Evolutionary conservation across 768 basidiomycete species (phyloP).

Genomic region (Grammothele lineata): DNA sequence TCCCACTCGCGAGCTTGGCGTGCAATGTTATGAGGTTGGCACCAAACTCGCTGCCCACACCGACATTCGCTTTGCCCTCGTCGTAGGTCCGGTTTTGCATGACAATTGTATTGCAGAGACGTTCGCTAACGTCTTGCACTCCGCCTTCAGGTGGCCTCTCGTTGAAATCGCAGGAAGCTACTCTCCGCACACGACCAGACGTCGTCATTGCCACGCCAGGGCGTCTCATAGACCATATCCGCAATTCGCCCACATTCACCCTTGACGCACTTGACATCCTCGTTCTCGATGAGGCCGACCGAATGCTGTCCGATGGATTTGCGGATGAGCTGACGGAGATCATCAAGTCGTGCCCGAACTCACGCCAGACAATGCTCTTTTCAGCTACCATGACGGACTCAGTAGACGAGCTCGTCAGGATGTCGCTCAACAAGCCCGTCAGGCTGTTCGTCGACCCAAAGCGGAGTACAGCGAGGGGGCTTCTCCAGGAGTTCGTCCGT

Average conservation of each 20-base stretch:
- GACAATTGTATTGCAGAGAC: no score
- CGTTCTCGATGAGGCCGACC: conserved; percentile 95
- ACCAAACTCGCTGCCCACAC: conserved; percentile 81
- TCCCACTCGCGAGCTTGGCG: conserved; percentile 93
- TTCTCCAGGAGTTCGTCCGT: conserved; percentile 93
- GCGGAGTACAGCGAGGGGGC: conserved; percentile 75
- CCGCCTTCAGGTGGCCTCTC: conserved; percentile 75
- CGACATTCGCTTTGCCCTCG: conserved; percentile 86
- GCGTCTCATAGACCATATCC: conserved; percentile 95
- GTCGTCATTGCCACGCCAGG: conserved; percentile 90
- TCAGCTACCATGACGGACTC: conserved; percentile 99
- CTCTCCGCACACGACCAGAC: conserved; percentile 84
- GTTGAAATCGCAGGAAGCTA: conserved; percentile 84
- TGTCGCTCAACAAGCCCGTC: conserved; percentile 91
- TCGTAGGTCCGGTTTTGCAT: conserved; percentile 62
- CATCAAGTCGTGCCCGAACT: conserved; percentile 80
- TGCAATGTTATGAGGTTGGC: conserved; percentile 93
- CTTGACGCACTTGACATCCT: conserved; percentile 91
- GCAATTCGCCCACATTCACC: conserved; percentile 90
- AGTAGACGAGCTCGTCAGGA: conserved; percentile 87
- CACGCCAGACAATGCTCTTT: conserved; percentile 97
- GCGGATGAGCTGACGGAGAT: conserved; percentile 93
- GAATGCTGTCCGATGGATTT: conserved; percentile 96
- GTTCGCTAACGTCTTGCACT: conserved; percentile 4
- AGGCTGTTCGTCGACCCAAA: conserved; percentile 95